Base-by-base conservation (phyloP, 2,329 filamentous ascomycete species). In the Raffaelea arxii region DNA sequence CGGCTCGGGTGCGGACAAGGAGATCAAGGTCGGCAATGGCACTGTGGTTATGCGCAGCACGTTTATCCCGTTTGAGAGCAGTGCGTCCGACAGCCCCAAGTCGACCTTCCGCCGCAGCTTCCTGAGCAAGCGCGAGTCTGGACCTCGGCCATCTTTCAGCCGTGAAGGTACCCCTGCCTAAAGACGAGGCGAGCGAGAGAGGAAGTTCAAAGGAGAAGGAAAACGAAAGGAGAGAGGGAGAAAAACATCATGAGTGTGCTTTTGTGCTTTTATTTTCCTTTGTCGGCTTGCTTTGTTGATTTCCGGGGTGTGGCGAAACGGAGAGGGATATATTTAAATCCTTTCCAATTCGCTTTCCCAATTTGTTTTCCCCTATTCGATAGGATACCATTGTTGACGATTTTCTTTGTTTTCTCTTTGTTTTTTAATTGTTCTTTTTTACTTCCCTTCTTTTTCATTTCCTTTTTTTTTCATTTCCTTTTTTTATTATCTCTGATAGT, bases 21-120 rank as follows among this genome's bases (percentile, higher is more conserved):
- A 78, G 36, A 66, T 98, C 44, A 75, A 70, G 27, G 81, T 90
- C 23, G 91, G 91, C 12, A 72, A 68, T 30, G 89, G 88, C 22
- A 75, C 67, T 2, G 82, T 96, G 1, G 71, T 79, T 0, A 62
- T 96, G 41, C 84, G 80, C 68, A 92, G 84, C 60, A 78, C 70
- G 46, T 96, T 94, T 58, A 68, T 69, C 23, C 65, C 70, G 1
- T 53, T 60, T 25, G 63, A 57, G 46, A 55, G 55, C 23, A 43
- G 64, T 53, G 50, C 55, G 25, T 64, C 67, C 1, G 68, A 70
- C 27, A 75, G 70, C 53, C 73, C 74, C 18, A 70, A 66, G 51
- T 56, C 67, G 3, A 59, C 64, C 23, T 56, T 76, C 44, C 68
- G 77, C 43, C 69, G 72, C 50, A 75, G 74, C 58, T 75, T 80